Percentiles rank a stretch among this genome's conserved stretches.
Evolutionary conservation across 345 rosid genomes (phyloP).

Genomic region (Populus alba): DNA sequence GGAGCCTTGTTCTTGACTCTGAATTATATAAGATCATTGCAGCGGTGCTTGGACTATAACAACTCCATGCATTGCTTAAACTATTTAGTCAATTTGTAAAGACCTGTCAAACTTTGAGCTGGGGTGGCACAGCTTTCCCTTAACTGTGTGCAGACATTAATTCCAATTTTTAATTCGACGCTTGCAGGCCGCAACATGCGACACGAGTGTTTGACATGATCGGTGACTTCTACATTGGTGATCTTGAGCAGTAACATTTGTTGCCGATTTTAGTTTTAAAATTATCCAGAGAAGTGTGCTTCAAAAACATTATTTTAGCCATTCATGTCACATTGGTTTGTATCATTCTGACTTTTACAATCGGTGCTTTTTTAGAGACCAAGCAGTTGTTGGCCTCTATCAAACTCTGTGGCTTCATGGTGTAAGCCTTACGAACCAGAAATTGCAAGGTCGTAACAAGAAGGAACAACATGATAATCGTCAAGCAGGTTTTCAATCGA

Average conservation of each 20-base stretch:
- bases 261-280: not conserved
- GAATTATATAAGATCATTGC: too few relatives aligned
- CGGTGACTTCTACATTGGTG: constrained; percentile 73
- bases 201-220: constrained; percentile 78
- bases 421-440: not conserved
- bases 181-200: constrained; percentile 75
- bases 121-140: too few relatives aligned
- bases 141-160: too few relatives aligned
- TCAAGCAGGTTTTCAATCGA: too few relatives aligned
- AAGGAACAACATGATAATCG: too few relatives aligned
- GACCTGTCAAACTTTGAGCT: too few relatives aligned
- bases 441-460: too few relatives aligned
- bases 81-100: too few relatives aligned
- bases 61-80: too few relatives aligned
- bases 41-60: too few relatives aligned
- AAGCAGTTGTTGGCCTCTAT: not conserved
- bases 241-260: constrained; percentile 37
- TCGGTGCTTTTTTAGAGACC: not conserved
- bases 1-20: not conserved
- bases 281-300: not conserved
- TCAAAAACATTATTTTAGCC: not conserved
- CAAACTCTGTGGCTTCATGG: not conserved
- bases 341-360: not conserved
- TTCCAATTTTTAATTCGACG: not conserved
- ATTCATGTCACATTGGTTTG: not conserved